Conservation (phyloP, 257 asterid species). For the Solanum rostratum region DNA sequence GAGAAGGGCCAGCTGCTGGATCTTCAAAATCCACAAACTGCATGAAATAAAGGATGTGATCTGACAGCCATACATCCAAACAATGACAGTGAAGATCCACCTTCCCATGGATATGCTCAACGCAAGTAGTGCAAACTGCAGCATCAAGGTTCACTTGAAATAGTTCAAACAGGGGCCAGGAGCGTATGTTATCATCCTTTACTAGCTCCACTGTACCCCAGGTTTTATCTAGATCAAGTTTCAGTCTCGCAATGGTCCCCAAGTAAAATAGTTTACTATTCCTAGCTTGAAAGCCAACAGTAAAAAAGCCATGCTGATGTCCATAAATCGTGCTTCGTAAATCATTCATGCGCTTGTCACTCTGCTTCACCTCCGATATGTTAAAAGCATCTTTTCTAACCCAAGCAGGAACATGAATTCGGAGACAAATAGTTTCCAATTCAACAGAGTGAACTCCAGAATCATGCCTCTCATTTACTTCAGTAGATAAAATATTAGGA, state of each 20-base stretch:
- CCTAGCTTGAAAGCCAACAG: constrained; percentile 39
- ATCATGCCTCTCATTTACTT: constrained; percentile 9
- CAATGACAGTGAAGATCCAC: constrained; percentile 44
- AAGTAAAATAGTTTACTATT: constrained; percentile 40
- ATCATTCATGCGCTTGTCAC: constrained; percentile 20
- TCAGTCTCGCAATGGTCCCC: constrained; percentile 36
- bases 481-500: constrained; percentile 11
- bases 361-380: constrained; percentile 22
- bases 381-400: constrained; percentile 20
- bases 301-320: constrained; percentile 42
- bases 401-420: constrained; percentile 55
- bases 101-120: constrained; percentile 24
- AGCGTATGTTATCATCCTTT: constrained; percentile 24
- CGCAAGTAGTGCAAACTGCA: constrained; percentile 27
- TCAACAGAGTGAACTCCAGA: constrained; percentile 24
- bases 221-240: constrained; percentile 36
- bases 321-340: constrained; percentile 17
- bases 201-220: constrained; percentile 46
- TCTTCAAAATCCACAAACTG: constrained; percentile 36
- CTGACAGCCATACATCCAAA: constrained; percentile 61
- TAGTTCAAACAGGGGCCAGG: constrained; percentile 67
- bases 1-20: constrained; percentile 42
- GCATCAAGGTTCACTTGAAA: constrained; percentile 55
- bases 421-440: constrained; percentile 43
- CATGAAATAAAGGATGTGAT: constrained; percentile 46